Base-by-base conservation (phyloP, 169 alveolate species). In the Eimeria nieschulzi region DNA sequence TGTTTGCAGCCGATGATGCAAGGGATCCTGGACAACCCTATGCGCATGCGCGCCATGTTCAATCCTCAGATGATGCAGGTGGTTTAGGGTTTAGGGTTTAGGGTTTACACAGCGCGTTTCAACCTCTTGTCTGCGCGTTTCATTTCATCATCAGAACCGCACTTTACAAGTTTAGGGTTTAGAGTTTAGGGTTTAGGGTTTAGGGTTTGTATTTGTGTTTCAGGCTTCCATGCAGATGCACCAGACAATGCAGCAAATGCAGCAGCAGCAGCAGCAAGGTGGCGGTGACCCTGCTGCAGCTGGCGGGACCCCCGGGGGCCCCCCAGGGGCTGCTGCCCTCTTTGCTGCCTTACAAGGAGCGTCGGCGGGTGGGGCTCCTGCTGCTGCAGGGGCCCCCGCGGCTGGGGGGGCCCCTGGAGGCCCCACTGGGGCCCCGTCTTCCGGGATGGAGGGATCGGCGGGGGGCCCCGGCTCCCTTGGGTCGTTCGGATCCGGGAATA, bases 21-120 rank as follows among this genome's bases (percentile, higher is more conserved):
- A 39, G 79, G 71, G 51, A 63, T 87, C 66, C 53, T 87, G 83
- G 84, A 78, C 82, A 87, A 87, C 59, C 93, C 93, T 2, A 87
- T 75, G 71, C 87, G 79, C 51, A 59, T 87, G 54, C 87, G 93
- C 51, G 53, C 86, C 12, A 23, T 87, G 93, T 70, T 94, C 46
- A 94, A 92, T 80, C 96, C 96, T 23, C 96, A 94, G 87, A 86
- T 90, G 94, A 92, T 94, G 84, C 96, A 94, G 72, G 91, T 91
- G 21, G 39, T 59, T 33, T 83, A 19, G 15, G 39, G 71, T 59
- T 79, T 21, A 19, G 75, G 33, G 75, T 66, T 59, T 59, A 59
- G 66, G 66, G 66, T 59, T 59, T 59, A 33, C 46, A 33, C 46
- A 33, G 46, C 46, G 46, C 46, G 46, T 33, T 33, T 33, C 6